Evolutionary conservation across 2,329 filamentous ascomycete genomes (phyloP), one percentile per base, ranked within the genome.

Genomic region (Paracoccidioides brasiliensis): DNA sequence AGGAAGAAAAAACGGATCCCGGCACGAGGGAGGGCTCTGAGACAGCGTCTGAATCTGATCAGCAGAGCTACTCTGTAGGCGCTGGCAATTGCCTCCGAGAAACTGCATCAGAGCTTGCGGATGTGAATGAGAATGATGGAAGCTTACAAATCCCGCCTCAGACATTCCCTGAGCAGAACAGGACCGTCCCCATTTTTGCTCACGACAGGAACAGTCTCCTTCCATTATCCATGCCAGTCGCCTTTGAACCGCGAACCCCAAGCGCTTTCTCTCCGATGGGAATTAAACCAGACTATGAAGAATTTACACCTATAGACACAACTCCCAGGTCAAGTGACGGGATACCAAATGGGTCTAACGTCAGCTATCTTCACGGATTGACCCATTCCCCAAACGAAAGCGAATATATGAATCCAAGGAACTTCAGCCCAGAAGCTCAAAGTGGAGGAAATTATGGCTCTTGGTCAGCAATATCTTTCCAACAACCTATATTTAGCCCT

Each of bases 1-100:
- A 72, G 57, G 63, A 67, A 33, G 69, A 70, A 15, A 62, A 66
- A 5, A 68, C 63, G 51, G 63, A 51, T 48, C 63, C 14, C 69
- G 67, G 60, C 59, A 62, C 10, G 63, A 67, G 37, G 28, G 68
- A 66, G 33, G 67, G 69, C 9, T 64, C 64, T 0, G 46, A 50
- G 3, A 50, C n/a, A 37, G 33, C n/a, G 6, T 50, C 33, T 5
- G 46, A 50, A 10, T 50, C 46, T 15, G 46, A 38, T 15, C 46
- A 50, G 15, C 46, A 35, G 15, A 8, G 30, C 12, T 33, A 48
- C 45, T 7, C n/a, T 15, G 30, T 12, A 35, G 32, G 6, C 5
- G 9, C 30, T 7, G 9, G 4, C n/a, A 15, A 35, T 35, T 35
- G n/a, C 9, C 3, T 2, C 3, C 33, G 6, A 5, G 14, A 9